phyloP scores from a whole-genome alignment of 164 flowering plant species.

The Dillenia turbinata region DNA sequence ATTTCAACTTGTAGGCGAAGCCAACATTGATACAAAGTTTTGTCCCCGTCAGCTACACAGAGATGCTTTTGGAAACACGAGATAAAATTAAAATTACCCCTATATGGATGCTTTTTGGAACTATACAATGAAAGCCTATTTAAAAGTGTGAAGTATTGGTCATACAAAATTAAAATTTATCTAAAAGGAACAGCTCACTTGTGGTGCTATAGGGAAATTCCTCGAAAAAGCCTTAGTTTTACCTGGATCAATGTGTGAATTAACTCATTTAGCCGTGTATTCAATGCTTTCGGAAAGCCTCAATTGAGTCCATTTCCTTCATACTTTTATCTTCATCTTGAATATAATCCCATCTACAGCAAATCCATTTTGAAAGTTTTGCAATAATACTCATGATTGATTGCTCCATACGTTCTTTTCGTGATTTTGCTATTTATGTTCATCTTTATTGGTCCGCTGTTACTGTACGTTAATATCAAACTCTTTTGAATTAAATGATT shows the following conservation, averaged over 20 bases:
- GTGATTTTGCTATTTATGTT: neutral
- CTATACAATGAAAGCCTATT: too few species aligned
- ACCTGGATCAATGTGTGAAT: constrained; percentile 4
- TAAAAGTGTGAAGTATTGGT: too few species aligned
- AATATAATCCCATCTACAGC: constrained; percentile 24
- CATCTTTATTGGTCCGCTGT: neutral
- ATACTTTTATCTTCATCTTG: constrained; percentile 1
- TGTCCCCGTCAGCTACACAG: too few species aligned
- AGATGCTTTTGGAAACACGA: too few species aligned
- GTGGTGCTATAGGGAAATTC: constrained; percentile 8
- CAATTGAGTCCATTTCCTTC: constrained; percentile 12
- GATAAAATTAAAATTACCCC: too few species aligned
- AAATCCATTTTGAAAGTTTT: neutral
- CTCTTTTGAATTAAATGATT: too few species aligned
- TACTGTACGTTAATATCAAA: too few species aligned
- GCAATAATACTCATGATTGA: neutral
- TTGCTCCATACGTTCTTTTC: too few species aligned
- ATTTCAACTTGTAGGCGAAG: too few species aligned
- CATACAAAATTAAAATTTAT: too few species aligned
- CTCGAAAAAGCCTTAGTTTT: constrained; percentile 12
- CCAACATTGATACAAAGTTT: too few species aligned
- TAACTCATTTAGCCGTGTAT: constrained; percentile 14
- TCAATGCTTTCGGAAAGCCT: constrained; percentile 4
- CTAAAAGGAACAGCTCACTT: neutral
- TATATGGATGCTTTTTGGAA: too few species aligned